Conservation (phyloP, 1,139 yeast genomes). For the Candida buenavistaensis region DNA sequence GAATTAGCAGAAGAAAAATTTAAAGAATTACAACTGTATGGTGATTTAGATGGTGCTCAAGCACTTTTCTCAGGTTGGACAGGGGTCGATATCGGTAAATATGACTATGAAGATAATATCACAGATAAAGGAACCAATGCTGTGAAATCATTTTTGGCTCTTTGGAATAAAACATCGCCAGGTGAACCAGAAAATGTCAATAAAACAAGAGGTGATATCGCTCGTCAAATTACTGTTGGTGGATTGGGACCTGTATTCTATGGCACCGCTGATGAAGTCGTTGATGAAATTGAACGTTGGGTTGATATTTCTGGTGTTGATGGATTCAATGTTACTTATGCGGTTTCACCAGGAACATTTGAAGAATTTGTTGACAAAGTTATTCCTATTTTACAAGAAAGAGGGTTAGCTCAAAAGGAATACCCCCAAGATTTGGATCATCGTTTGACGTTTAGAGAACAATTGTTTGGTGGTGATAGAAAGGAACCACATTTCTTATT, state of each 20-base stretch:
- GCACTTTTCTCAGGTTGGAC: conserved; percentile 41
- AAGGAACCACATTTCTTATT: conserved; percentile 22
- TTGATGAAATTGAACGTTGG: conserved; percentile 31
- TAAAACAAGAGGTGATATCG: conserved; percentile 27
- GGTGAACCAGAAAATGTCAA: conserved; percentile 25
- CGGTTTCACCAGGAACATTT: conserved; percentile 26
- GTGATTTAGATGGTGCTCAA: conserved; percentile 42
- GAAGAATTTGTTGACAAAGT: conserved; percentile 29
- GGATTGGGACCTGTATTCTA: conserved; percentile 29
- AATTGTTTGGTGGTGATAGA: conserved; percentile 25
- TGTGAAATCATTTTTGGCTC: conserved; percentile 27
- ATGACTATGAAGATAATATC: conserved; percentile 29
- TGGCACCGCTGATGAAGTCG: conserved; percentile 26
- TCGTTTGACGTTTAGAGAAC: conserved; percentile 25
- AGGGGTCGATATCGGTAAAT: conserved; percentile 34
- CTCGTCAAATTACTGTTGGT: conserved; percentile 29
- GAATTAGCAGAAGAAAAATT: conserved; percentile 35
- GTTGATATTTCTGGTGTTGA: conserved; percentile 30
- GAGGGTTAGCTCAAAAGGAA: conserved; percentile 30
- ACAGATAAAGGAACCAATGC: conserved; percentile 30
- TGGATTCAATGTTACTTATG: conserved; percentile 31
- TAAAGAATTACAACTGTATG: conserved; percentile 28
- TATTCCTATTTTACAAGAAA: conserved; percentile 25
- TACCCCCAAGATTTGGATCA: conserved; percentile 22
- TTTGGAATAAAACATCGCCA: conserved; percentile 32